phyloP scores from a whole-genome alignment of 129 eudicot species.

The Lactuca sativa region DNA sequence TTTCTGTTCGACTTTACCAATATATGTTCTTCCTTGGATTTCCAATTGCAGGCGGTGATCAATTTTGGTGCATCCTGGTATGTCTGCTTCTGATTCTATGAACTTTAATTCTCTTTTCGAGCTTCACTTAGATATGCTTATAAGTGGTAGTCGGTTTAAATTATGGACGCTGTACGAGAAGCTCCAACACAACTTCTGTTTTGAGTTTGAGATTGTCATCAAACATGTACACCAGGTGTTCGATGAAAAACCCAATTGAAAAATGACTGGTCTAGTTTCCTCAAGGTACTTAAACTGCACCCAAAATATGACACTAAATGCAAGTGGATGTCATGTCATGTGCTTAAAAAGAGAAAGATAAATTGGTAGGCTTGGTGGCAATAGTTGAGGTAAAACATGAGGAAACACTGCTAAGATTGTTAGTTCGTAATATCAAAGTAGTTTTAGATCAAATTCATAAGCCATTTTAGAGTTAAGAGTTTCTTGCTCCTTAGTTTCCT shows the following conservation, averaged over 20 bases:
- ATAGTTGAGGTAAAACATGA: no score
- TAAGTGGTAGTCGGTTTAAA: not conserved
- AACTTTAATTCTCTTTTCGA: not conserved
- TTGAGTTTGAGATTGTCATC: not conserved
- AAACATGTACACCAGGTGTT: slow-evolving; percentile 6
- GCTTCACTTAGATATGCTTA: not conserved
- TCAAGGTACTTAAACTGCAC: not conserved
- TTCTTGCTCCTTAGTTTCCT: not conserved
- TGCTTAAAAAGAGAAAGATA: no score
- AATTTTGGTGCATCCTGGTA: slow-evolving; percentile 64
- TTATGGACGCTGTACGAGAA: not conserved
- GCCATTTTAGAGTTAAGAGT: no score
- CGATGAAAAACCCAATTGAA: slow-evolving; percentile 6
- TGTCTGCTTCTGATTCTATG: not conserved
- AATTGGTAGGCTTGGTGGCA: no score
- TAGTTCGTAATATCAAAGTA: no score
- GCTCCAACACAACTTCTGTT: not conserved
- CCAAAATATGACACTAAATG: not conserved
- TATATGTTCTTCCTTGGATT: not conserved
- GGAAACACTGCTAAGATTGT: no score
- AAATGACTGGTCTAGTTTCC: not conserved
- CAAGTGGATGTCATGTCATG: not conserved
- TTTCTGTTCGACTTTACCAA: not conserved
- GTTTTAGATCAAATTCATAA: no score
- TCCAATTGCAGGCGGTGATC: slow-evolving; percentile 62